Conservation (phyloP, 164 flowering plant genomes). For the Magnolia officinalis region DNA sequence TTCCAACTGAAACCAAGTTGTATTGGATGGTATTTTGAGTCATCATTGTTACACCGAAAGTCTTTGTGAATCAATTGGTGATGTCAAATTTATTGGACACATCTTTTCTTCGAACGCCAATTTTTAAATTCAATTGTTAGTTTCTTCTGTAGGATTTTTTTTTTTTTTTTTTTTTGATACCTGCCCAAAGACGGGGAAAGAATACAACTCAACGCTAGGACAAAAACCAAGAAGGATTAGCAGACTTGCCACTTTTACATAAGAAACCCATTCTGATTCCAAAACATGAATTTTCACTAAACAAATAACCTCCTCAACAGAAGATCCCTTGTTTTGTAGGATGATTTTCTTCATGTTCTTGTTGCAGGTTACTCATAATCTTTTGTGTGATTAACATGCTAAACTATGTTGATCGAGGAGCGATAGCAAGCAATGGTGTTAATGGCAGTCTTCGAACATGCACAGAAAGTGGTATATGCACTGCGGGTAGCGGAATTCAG, state of each 20-base stretch:
- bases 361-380: constrained; percentile 66
- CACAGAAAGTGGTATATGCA: constrained; percentile 59
- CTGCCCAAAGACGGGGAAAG: too few species aligned
- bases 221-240: background rate
- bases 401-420: constrained; percentile 93
- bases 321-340: background rate
- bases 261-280: background rate
- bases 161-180: too few species aligned
- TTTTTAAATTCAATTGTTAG: too few species aligned
- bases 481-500: constrained; percentile 87
- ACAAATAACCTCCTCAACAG: background rate
- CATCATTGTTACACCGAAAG: background rate
- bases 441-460: constrained; percentile 73
- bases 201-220: background rate
- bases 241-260: background rate
- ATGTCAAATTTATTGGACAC: background rate
- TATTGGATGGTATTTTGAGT: too few species aligned
- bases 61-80: background rate
- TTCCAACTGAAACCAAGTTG: too few species aligned
- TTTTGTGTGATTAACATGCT: constrained; percentile 84
- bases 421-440: constrained; percentile 97
- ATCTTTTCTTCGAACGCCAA: background rate
- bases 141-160: too few species aligned
- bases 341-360: constrained; percentile 1
- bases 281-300: background rate